These are phyloP conservation scores for Stevia rebaudiana DNA, from an alignment of 140 eudicot species.

Conservation along the genomic window DNA sequence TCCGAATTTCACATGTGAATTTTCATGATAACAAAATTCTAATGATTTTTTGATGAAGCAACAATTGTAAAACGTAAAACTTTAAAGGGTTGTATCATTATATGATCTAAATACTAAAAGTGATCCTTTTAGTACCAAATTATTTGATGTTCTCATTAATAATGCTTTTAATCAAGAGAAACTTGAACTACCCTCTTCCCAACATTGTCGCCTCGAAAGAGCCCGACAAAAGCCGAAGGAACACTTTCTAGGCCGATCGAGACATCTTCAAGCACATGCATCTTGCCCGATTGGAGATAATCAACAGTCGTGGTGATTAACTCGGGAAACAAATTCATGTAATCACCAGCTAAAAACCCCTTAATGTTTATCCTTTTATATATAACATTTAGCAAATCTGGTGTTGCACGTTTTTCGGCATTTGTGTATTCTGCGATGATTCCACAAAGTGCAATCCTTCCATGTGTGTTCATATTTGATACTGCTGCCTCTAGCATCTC, in stretches of 20 bases:
- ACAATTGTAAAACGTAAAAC: too few species aligned
- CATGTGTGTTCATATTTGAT: conserved; percentile 61
- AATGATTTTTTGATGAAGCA: too few species aligned
- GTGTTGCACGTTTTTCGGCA: conserved; percentile 37
- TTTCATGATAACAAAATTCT: too few species aligned
- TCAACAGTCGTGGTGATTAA: conserved; percentile 50
- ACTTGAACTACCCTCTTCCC: conserved; percentile 65
- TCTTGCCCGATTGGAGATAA: conserved; percentile 41
- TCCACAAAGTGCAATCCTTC: conserved; percentile 69
- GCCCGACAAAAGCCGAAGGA: conserved; percentile 69
- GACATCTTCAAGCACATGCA: conserved; percentile 57
- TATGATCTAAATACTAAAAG: background rate
- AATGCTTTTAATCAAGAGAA: conserved; percentile 25
- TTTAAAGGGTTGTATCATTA: too few species aligned
- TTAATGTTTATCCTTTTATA: conserved; percentile 59
- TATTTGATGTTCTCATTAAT: background rate
- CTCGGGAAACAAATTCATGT: conserved; percentile 30
- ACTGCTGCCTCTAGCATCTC: conserved; percentile 75
- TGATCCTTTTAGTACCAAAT: background rate
- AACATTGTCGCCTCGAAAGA: conserved; percentile 57
- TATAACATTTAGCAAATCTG: conserved; percentile 56
- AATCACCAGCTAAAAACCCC: conserved; percentile 62
- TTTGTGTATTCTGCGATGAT: conserved; percentile 62
- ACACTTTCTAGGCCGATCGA: conserved; percentile 58
- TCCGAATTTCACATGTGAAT: too few species aligned